These are phyloP conservation scores for Cladochytrium replicatum DNA, from an alignment of 192 early-diverging fungal species.

Conservation along the genomic window DNA sequence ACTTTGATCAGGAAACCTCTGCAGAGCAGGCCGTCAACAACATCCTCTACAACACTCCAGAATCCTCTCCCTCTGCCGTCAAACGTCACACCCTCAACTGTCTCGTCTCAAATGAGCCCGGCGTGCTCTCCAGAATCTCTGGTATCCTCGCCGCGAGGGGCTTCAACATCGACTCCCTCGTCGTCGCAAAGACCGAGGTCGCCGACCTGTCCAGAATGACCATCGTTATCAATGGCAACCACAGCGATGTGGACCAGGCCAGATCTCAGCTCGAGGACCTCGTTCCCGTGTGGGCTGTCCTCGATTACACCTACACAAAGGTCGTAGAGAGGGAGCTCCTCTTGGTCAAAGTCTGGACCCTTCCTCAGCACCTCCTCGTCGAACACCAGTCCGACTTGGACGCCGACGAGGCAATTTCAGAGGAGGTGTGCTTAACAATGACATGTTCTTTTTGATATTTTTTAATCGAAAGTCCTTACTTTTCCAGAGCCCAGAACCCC, in stretches of 20 bases:
- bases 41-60: conserved; percentile 93
- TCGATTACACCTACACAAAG: conserved; percentile 85
- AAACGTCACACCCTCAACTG: conserved; percentile 90
- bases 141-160: conserved; percentile 84
- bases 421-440: conserved; percentile 11
- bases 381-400: conserved; percentile 35
- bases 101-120: conserved; percentile 87
- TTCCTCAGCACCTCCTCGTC: conserved; percentile 52
- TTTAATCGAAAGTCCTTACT: conserved; percentile 13
- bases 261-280: conserved; percentile 89
- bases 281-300: conserved; percentile 94
- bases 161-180: conserved; percentile 96
- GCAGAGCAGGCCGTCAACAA: conserved; percentile 94
- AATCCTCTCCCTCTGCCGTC: conserved; percentile 31
- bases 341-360: conserved; percentile 84
- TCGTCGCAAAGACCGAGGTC: conserved; percentile 93
- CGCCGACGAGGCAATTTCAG: conserved; percentile 22
- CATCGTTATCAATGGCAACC: conserved; percentile 82
- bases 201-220: conserved; percentile 90
- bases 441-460: conserved; percentile 14
- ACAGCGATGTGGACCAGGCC: conserved; percentile 80
- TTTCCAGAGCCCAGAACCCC: conserved; percentile 2
- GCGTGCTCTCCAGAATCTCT: conserved; percentile 58
- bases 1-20: too few relatives aligned
- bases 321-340: conserved; percentile 89